Evolutionary conservation across 352 stramenopile genomes (phyloP).

Genomic region (Phytopythium montanum): DNA sequence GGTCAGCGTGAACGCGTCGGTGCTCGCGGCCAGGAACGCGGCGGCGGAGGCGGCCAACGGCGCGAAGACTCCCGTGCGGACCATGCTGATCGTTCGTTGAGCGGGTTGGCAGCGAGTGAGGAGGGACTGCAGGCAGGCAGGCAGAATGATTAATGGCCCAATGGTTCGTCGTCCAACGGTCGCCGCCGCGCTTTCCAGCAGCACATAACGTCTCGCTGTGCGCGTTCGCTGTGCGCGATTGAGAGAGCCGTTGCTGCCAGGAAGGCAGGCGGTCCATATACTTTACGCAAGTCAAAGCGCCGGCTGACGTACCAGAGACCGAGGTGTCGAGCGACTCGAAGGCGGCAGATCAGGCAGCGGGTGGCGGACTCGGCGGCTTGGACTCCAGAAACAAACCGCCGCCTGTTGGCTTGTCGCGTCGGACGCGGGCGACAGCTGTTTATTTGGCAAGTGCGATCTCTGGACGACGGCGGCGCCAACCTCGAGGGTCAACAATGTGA

Average conservation of each 20-base stretch:
- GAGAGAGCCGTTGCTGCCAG: slow-evolving; percentile 3
- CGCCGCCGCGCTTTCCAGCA: not conserved
- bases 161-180: not conserved
- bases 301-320: not conserved
- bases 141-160: slow-evolving; percentile 4
- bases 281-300: not conserved
- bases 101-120: no score
- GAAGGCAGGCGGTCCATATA: not conserved
- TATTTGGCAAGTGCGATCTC: not conserved
- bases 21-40: slow-evolving; percentile 16
- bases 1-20: slow-evolving; percentile 45
- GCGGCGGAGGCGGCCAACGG: slow-evolving; percentile 2
- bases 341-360: slow-evolving; percentile 1
- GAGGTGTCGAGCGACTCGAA: not conserved
- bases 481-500: not conserved
- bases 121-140: not conserved
- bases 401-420: slow-evolving; percentile 4
- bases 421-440: not conserved
- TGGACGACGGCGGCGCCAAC: not conserved
- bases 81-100: slow-evolving; percentile 25
- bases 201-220: not conserved
- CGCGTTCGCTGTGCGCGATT: not conserved
- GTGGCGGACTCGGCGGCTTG: not conserved
- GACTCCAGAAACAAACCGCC: slow-evolving; percentile 1
- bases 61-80: slow-evolving; percentile 11